Evolutionary conservation across 306 rosid genomes (phyloP).

Genomic region (Quercus rubra): DNA sequence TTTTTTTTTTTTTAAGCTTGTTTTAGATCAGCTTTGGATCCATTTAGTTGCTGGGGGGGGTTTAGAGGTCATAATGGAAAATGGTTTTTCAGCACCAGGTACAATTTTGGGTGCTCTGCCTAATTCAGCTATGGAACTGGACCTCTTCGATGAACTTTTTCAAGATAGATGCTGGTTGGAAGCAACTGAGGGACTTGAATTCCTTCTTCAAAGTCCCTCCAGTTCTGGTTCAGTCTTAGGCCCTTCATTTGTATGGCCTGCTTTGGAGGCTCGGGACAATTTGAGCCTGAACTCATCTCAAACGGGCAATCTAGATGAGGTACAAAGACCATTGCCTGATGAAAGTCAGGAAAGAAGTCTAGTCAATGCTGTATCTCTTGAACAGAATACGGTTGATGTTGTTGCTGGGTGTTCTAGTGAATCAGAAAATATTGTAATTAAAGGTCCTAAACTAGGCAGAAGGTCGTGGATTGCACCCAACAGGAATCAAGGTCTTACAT

Average conservation of each 20-base stretch:
- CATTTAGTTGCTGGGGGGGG: slow-evolving; percentile 5
- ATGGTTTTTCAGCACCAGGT: slow-evolving; percentile 52
- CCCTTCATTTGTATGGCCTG: slow-evolving; percentile 59
- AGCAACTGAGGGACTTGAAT: slow-evolving; percentile 63
- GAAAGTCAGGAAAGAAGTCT: slow-evolving; percentile 24
- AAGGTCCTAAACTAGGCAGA: slow-evolving; percentile 38
- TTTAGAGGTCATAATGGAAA: slow-evolving; percentile 50
- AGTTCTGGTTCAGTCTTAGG: slow-evolving; percentile 49
- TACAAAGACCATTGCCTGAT: slow-evolving; percentile 2
- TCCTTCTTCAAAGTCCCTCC: slow-evolving; percentile 46
- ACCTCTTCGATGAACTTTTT: slow-evolving; percentile 78
- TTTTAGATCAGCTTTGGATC: slow-evolving; percentile 28
- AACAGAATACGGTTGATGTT: slow-evolving; percentile 24
- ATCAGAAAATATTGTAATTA: slow-evolving; percentile 32
- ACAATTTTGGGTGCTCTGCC: slow-evolving; percentile 54
- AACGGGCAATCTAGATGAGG: slow-evolving; percentile 32
- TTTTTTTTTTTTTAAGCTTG: background rate
- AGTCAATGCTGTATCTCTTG: slow-evolving; percentile 2
- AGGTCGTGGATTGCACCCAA: slow-evolving; percentile 64
- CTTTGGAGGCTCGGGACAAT: slow-evolving; percentile 31
- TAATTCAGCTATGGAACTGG: slow-evolving; percentile 65
- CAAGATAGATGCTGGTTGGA: slow-evolving; percentile 86
- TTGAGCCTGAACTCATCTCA: slow-evolving; percentile 18
- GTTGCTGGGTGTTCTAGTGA: slow-evolving; percentile 23
- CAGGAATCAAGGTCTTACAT: slow-evolving; percentile 32